phyloP scores from a whole-genome alignment of 2,329 filamentous ascomycete genomes.

The Exophiala viscosa region DNA sequence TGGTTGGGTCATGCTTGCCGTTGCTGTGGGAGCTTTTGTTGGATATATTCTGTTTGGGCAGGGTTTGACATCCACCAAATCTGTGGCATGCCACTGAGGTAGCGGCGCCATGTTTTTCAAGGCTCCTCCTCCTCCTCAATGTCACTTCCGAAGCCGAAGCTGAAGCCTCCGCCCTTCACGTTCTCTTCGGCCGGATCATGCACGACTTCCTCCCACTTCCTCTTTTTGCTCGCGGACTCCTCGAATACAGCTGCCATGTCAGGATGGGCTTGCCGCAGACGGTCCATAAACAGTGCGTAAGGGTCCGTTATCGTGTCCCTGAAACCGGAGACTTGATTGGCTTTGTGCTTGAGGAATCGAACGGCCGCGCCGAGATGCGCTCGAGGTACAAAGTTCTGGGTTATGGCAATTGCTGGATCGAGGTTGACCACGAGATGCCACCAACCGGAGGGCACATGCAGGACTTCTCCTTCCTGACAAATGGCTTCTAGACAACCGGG shows the following conservation, averaged over 20 bases:
- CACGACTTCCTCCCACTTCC: slow-evolving; percentile 81
- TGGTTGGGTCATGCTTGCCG: slow-evolving; percentile 92
- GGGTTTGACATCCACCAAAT: slow-evolving; percentile 68
- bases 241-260: slow-evolving; percentile 65
- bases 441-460: slow-evolving; percentile 93
- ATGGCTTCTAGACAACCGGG: slow-evolving; percentile 81
- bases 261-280: slow-evolving; percentile 61
- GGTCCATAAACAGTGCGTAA: slow-evolving; percentile 69
- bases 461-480: slow-evolving; percentile 75
- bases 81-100: slow-evolving; percentile 80
- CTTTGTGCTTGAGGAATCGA: slow-evolving; percentile 74
- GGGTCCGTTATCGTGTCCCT: slow-evolving; percentile 66
- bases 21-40: slow-evolving; percentile 81
- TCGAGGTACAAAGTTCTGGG: slow-evolving; percentile 87
- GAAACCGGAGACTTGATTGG: slow-evolving; percentile 86
- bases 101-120: neutral
- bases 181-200: slow-evolving; percentile 48
- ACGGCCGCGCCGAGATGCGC: slow-evolving; percentile 72
- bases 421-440: slow-evolving; percentile 95
- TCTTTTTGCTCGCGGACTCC: slow-evolving; percentile 60
- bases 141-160: slow-evolving; percentile 62
- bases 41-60: slow-evolving; percentile 81
- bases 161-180: slow-evolving; percentile 50
- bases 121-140: slow-evolving; percentile 47
- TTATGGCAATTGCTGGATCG: slow-evolving; percentile 78